These are phyloP conservation scores for Claviceps paspali DNA, from an alignment of 2,329 filamentous ascomycete species.

Conservation along the genomic window DNA sequence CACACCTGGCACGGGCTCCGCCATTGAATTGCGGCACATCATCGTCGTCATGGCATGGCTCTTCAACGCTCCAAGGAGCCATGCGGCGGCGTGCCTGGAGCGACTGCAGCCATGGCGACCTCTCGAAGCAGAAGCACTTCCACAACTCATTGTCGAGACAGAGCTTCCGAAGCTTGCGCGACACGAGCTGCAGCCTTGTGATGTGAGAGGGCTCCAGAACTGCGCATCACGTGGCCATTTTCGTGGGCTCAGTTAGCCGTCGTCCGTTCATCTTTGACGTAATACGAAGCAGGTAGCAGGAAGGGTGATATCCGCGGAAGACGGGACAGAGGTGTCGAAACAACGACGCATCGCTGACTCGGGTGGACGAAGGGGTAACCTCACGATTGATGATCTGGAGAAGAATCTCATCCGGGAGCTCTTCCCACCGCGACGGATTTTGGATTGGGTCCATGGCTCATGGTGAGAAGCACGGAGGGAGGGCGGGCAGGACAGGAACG, in stretches of 20 bases:
- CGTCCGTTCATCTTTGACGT: not conserved
- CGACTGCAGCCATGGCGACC: conserved; percentile 50
- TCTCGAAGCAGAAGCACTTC: conserved; percentile 58
- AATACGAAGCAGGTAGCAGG: not conserved
- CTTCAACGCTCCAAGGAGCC: conserved; percentile 12
- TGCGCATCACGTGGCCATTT: conserved; percentile 6
- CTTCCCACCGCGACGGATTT: conserved; percentile 21
- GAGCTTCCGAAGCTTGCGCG: conserved; percentile 46
- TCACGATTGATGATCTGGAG: conserved; percentile 48
- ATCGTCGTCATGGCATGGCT: not conserved
- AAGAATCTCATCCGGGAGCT: conserved; percentile 48
- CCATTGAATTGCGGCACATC: conserved; percentile 7
- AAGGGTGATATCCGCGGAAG: no score
- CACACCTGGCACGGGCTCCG: not conserved
- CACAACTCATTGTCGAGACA: conserved; percentile 64
- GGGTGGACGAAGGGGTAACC: conserved; percentile 14
- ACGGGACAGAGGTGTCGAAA: not conserved
- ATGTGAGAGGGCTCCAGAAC: conserved; percentile 28
- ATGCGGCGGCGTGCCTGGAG: conserved; percentile 30
- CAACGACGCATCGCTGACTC: not conserved
- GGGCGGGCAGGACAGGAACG: not conserved
- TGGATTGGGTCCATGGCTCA: conserved; percentile 14
- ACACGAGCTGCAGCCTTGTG: conserved; percentile 54
- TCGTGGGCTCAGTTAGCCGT: not conserved
- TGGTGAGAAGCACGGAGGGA: conserved; percentile 5